Conservation (phyloP, 768 basidiomycete species). For the Cystobasidium tubakii region DNA sequence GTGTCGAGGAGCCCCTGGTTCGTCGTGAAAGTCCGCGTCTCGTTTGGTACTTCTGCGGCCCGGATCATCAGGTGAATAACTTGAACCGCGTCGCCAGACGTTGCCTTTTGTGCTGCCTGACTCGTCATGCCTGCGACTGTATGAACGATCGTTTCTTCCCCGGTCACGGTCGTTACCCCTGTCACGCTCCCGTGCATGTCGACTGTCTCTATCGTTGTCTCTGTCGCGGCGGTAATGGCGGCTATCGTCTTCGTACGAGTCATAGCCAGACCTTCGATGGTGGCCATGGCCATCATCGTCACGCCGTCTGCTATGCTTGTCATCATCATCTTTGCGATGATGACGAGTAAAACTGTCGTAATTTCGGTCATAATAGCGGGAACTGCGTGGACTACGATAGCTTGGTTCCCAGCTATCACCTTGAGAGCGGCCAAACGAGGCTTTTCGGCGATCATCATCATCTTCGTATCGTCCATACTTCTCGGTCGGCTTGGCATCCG, state of each 20-base stretch:
- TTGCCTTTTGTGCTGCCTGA: slow-evolving; percentile 5
- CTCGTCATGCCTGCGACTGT: neutral
- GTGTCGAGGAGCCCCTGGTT: slow-evolving; percentile 29
- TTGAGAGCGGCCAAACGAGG: neutral
- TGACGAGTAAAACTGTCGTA: neutral
- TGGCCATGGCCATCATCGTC: neutral
- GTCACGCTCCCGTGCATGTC: neutral
- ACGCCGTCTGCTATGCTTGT: neutral
- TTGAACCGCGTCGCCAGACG: slow-evolving; percentile 12
- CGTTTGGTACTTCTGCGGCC: neutral
- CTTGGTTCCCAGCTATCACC: neutral
- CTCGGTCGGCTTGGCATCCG: neutral
- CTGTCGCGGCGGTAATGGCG: neutral
- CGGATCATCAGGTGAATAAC: slow-evolving; percentile 14
- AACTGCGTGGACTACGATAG: slow-evolving; percentile 4
- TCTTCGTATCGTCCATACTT: neutral
- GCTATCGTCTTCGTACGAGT: neutral
- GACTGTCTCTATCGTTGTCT: neutral
- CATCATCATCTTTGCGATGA: neutral
- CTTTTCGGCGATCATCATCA: neutral
- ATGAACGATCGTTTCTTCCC: neutral
- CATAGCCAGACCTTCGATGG: neutral
- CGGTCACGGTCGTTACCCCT: neutral
- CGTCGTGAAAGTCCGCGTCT: slow-evolving; percentile 23
- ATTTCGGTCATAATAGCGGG: neutral